Conservation (phyloP, 768 basidiomycete genomes). For the Psilocybe tampanensis region DNA sequence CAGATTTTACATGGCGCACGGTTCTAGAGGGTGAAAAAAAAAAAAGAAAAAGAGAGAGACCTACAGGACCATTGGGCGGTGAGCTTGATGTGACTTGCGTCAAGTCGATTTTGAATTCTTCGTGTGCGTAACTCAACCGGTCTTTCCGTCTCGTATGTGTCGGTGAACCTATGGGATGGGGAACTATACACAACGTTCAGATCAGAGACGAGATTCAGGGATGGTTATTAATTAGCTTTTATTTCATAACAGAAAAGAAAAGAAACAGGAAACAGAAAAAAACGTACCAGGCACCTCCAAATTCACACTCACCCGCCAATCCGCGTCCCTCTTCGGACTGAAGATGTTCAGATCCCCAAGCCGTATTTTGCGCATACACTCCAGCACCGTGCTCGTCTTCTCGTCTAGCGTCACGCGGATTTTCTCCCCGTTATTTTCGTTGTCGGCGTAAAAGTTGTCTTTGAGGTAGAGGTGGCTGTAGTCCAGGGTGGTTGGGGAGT, state of each 20-base stretch:
- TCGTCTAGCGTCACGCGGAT: constrained; percentile 86
- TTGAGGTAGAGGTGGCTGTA: constrained; percentile 79
- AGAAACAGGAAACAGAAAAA: too few species aligned
- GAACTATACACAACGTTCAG: constrained; percentile 40
- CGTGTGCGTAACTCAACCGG: constrained; percentile 90
- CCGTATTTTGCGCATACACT: constrained; percentile 78
- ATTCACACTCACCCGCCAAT: constrained; percentile 94
- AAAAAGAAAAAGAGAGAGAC: constrained; percentile 20
- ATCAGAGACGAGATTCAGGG: too few species aligned
- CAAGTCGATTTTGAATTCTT: constrained; percentile 90
- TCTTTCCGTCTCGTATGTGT: constrained; percentile 78
- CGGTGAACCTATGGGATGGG: constrained; percentile 65
- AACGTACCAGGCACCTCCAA: constrained; percentile 84
- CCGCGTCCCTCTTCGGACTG: constrained; percentile 78
- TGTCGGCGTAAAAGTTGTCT: constrained; percentile 80
- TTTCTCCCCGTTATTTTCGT: constrained; percentile 42
- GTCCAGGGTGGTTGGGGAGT: constrained; percentile 58
- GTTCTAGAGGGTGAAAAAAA: neutral
- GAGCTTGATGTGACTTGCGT: constrained; percentile 80
- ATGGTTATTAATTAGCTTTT: too few species aligned
- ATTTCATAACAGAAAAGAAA: too few species aligned
- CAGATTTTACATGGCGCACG: too few species aligned
- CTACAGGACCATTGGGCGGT: constrained; percentile 51
- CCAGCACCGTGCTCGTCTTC: constrained; percentile 62
- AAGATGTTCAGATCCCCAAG: constrained; percentile 88